phyloP scores from a whole-genome alignment of 345 rosid genomes.

The Boechera retrofracta region DNA sequence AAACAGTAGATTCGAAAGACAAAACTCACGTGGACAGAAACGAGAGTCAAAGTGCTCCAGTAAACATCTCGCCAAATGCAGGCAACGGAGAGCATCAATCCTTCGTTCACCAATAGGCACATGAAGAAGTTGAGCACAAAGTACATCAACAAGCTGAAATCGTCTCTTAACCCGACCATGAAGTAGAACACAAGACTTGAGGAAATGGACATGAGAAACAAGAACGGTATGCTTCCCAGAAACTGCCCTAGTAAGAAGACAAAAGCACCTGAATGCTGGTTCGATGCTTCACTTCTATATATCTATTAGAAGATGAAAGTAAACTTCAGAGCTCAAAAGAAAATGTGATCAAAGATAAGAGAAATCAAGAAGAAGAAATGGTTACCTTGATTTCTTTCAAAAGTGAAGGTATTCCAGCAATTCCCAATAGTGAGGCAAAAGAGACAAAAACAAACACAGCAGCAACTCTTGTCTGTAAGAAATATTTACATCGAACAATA shows the following conservation, averaged over 20 bases:
- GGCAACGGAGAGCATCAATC: conserved; percentile 70
- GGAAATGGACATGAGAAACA: conserved; percentile 93
- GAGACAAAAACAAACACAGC: conserved; percentile 86
- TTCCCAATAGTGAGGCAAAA: conserved; percentile 84
- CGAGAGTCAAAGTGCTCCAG: conserved; percentile 72
- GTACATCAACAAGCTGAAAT: conserved; percentile 97
- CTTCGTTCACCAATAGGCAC: conserved; percentile 92
- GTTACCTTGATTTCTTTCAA: conserved; percentile 82
- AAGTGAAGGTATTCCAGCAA: conserved; percentile 80
- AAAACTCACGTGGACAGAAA: conserved; percentile 72
- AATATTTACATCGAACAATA: background rate
- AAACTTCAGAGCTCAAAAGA: conserved; percentile 25
- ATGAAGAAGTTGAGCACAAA: conserved; percentile 93
- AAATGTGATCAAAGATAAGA: background rate
- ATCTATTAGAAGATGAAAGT: conserved; percentile 50
- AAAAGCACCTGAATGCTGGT: conserved; percentile 89
- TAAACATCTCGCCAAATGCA: conserved; percentile 78
- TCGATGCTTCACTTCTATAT: conserved; percentile 82
- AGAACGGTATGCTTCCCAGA: conserved; percentile 93
- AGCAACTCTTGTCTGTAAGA: conserved; percentile 84
- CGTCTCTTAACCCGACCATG: conserved; percentile 81
- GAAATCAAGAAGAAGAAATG: conserved; percentile 21
- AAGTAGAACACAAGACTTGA: conserved; percentile 96
- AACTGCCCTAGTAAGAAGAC: conserved; percentile 92
- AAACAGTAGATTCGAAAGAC: background rate